Conservation (phyloP, 2,329 filamentous ascomycete genomes). For the Epichloe scottii region DNA sequence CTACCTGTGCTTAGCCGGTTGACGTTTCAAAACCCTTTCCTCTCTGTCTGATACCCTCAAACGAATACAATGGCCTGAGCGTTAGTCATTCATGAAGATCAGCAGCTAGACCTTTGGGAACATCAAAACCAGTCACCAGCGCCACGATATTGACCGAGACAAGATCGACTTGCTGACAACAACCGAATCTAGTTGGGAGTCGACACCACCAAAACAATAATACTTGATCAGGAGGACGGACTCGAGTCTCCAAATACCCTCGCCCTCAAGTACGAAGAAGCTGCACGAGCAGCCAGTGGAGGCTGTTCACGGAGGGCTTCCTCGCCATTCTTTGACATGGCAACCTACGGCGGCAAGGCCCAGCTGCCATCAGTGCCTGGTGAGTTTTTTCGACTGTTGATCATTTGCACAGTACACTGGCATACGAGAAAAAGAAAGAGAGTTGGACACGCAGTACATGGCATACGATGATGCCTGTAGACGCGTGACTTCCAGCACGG, state of each 20-base stretch:
- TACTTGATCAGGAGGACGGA: constrained; percentile 40
- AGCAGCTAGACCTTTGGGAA: not conserved
- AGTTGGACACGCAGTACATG: no score
- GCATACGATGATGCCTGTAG: no score
- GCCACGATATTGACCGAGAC: no score
- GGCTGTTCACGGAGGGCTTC: constrained; percentile 43
- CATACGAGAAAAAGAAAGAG: not conserved
- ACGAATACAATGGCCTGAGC: not conserved
- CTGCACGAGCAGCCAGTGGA: constrained; percentile 37
- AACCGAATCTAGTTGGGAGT: constrained; percentile 32
- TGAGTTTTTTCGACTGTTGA: constrained; percentile 37
- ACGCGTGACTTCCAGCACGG: no score
- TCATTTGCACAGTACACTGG: no score
- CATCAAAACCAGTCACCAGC: not conserved
- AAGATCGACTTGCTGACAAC: not conserved
- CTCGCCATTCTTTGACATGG: constrained; percentile 32
- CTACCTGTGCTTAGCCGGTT: constrained; percentile 8
- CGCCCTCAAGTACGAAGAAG: constrained; percentile 45
- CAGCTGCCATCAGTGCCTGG: constrained; percentile 69
- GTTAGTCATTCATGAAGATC: not conserved
- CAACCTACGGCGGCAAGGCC: constrained; percentile 64
- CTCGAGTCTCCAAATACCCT: constrained; percentile 46
- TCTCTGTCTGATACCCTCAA: not conserved
- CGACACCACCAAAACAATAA: constrained; percentile 42
- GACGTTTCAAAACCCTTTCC: constrained; percentile 8